These are phyloP conservation scores for Sporobolomyces roseus DNA, from an alignment of 768 basidiomycete genomes.

Conservation along the genomic window DNA sequence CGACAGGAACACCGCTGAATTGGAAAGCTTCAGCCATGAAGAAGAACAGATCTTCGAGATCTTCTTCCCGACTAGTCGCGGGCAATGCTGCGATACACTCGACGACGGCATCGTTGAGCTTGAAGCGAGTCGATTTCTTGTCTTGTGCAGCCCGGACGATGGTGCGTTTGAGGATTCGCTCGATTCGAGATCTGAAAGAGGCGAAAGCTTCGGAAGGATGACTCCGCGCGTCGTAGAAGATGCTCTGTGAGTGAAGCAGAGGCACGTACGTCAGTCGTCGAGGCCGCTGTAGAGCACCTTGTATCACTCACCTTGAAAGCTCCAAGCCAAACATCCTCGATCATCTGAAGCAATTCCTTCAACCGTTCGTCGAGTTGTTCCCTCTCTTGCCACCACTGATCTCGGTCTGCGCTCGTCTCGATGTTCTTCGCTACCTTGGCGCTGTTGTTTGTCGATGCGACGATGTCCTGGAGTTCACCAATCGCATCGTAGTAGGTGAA, in stretches of 20 bases:
- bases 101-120: constrained; percentile 68
- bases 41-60: constrained; percentile 89
- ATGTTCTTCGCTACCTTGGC: constrained; percentile 69
- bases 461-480: constrained; percentile 71
- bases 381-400: constrained; percentile 82
- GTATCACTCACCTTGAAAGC: constrained; percentile 93
- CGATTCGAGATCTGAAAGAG: constrained; percentile 64
- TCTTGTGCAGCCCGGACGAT: constrained; percentile 58
- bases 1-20: constrained; percentile 82
- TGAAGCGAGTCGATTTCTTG: constrained; percentile 54
- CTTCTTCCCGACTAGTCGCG: constrained; percentile 80
- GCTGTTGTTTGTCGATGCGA: constrained; percentile 69
- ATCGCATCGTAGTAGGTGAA: constrained; percentile 72
- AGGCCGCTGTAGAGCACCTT: no score
- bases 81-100: constrained; percentile 80
- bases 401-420: constrained; percentile 62
- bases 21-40: constrained; percentile 92
- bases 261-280: no score
- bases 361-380: constrained; percentile 70
- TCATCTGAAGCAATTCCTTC: constrained; percentile 67
- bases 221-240: constrained; percentile 51
- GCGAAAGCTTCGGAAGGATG: constrained; percentile 54
- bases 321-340: constrained; percentile 96
- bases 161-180: constrained; percentile 68
- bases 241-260: constrained; percentile 47